Percentiles rank a stretch among this genome's conserved stretches.
phyloP scores from a whole-genome alignment of 352 stramenopile genomes.

The Blastocystis sp. region DNA sequence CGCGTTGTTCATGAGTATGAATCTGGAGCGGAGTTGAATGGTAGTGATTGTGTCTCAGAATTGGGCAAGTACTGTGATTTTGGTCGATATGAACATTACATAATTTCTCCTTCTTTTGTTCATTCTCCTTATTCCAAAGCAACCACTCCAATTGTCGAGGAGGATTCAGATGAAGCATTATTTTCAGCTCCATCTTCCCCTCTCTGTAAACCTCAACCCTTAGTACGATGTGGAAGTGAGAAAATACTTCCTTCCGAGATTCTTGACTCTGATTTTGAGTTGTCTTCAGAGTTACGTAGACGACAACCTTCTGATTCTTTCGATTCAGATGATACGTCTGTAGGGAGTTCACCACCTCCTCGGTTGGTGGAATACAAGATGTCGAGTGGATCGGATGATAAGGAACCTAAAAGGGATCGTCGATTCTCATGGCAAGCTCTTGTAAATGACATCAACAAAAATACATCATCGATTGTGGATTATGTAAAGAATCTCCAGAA shows the following conservation, averaged over 20 bases:
- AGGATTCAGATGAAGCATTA: too few relatives aligned
- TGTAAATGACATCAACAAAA: neutral
- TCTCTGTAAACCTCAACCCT: too few relatives aligned
- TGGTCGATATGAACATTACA: neutral
- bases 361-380: conserved; percentile 13
- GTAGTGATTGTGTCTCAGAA: conserved; percentile 31
- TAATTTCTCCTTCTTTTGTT: conserved; percentile 61
- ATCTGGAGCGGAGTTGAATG: neutral
- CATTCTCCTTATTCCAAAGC: neutral
- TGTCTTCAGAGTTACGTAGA: neutral
- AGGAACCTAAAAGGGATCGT: too few relatives aligned
- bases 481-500: conserved; percentile 49
- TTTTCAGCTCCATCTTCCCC: too few relatives aligned
- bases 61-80: conserved; percentile 51
- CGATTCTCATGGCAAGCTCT: neutral
- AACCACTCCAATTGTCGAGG: neutral
- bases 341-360: conserved; percentile 8
- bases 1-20: conserved; percentile 58
- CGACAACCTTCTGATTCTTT: neutral
- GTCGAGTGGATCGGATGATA: neutral
- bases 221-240: too few relatives aligned
- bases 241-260: neutral
- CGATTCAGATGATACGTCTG: conserved; percentile 1
- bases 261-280: neutral
- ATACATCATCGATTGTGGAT: neutral